These are phyloP conservation scores for Debaryomyces hansenii DNA, from an alignment of 805 yeast species.

Conservation along the genomic window DNA sequence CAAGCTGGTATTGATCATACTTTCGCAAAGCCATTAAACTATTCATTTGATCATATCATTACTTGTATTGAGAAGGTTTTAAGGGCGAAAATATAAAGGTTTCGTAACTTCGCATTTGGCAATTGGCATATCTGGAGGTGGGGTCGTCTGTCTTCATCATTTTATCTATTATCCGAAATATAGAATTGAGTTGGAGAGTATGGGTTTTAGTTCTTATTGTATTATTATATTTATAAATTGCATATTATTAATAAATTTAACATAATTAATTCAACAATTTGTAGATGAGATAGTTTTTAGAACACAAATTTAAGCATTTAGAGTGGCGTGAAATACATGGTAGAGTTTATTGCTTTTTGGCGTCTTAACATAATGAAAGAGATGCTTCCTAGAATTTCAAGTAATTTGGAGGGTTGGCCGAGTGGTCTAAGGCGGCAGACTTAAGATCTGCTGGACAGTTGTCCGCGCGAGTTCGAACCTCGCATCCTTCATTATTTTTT, in stretches of 20 bases:
- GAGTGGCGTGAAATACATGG: no score
- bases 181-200: neutral
- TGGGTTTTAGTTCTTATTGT: neutral
- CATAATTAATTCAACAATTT: no score
- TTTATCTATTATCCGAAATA: no score
- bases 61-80: slow-evolving; percentile 3
- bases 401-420: slow-evolving; percentile 47
- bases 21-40: slow-evolving; percentile 40
- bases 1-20: slow-evolving; percentile 41
- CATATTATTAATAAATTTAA: no score
- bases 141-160: no score
- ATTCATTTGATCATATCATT: slow-evolving; percentile 6
- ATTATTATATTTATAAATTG: neutral
- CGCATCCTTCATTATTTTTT: slow-evolving; percentile 48
- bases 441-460: slow-evolving; percentile 48
- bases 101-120: no score
- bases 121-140: no score
- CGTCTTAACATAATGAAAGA: no score
- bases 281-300: no score
- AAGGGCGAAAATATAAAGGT: neutral
- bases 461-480: slow-evolving; percentile 57
- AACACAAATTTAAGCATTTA: no score
- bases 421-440: slow-evolving; percentile 54
- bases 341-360: no score
- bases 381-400: neutral